Base-by-base conservation (phyloP, 371 early-diverging fungal genomes). In the Umbelopsis sp. region DNA sequence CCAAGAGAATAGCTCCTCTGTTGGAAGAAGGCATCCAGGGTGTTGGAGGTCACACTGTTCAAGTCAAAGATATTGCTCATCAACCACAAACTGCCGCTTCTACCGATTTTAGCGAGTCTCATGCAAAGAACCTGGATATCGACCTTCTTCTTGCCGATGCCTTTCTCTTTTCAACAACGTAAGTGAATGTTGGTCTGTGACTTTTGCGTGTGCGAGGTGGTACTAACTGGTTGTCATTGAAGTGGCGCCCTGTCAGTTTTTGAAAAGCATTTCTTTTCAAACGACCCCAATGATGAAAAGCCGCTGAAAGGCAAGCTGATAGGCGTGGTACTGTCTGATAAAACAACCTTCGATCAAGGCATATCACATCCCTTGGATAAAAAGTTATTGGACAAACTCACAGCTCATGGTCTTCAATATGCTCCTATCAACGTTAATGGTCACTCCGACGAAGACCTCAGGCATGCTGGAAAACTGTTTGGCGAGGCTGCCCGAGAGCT, bases 171-270 rank as follows among this genome's bases (percentile, higher is more conserved):
- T 53, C 75, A 18, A 75, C 70, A 11, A 75, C 72, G 75, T 70
- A 67, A 67, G 65, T 67, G 38, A 18, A 22, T 18, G 8, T 22
- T 16, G 37, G 16, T 22, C 29, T 29, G 29, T 22, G 22, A 20
- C 6, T 25, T 4, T 44, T 8, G 12, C 14, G 52, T 41, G 24
- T 50, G 18, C n/a, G 9, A 44, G 22, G 22, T 20, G 25, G 22
- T 65, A 46, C 25, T 2, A 52, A 44, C 8, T 25, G 8, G 16
- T 24, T n/a, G 50, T 53, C 48, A 1, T 64, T 37, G 14, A 37
- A 75, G 75, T 63, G 75, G 75, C 20, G 53, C 70, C 18, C 57
- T 75, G 4, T 75, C 75, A 9, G 57, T 75, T 5, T 75, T 75
- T 69, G 75, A 75, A 44, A 75, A 75, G 22, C 75, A 72, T 25